Evolutionary conservation across 257 asterid genomes (phyloP).

Genomic region (Capsicum baccatum): DNA sequence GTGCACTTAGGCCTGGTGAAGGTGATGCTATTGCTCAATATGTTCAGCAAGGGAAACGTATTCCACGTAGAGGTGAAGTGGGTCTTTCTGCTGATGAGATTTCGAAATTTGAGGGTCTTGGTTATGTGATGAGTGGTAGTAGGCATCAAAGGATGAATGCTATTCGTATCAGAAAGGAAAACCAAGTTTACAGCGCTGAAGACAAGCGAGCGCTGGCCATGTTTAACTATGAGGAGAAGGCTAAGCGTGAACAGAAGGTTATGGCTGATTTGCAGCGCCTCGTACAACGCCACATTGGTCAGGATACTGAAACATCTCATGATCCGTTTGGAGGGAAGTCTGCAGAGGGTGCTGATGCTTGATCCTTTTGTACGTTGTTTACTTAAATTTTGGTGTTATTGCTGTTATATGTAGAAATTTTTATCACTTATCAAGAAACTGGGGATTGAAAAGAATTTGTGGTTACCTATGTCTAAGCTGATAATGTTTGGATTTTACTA

Average conservation of each 20-base stretch:
- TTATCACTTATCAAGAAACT: background rate
- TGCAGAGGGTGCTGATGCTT: conserved; percentile 64
- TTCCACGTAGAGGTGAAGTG: conserved; percentile 99
- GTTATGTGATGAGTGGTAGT: conserved; percentile 99
- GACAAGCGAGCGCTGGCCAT: conserved; percentile 96
- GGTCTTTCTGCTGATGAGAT: conserved; percentile 98
- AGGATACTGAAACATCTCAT: conserved; percentile 84
- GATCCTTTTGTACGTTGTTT: conserved; percentile 37
- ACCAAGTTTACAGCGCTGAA: conserved; percentile 98
- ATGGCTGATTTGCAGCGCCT: conserved; percentile 97
- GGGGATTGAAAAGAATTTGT: background rate
- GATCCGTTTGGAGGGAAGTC: conserved; percentile 81
- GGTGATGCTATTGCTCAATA: conserved; percentile 99
- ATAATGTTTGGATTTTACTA: background rate
- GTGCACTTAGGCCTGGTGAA: conserved; percentile 99
- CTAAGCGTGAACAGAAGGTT: conserved; percentile 96
- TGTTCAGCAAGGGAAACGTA: conserved; percentile 99
- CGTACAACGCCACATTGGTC: conserved; percentile 94
- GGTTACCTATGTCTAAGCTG: background rate
- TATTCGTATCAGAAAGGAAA: conserved; percentile 96
- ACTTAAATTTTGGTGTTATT: conserved; percentile 10
- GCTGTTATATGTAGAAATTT: background rate
- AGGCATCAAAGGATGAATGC: conserved; percentile 99
- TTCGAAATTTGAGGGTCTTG: conserved; percentile 81
- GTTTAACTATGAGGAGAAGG: conserved; percentile 98